phyloP scores from a whole-genome alignment of 2,329 filamentous ascomycete species.

The Colletotrichum sp. region DNA sequence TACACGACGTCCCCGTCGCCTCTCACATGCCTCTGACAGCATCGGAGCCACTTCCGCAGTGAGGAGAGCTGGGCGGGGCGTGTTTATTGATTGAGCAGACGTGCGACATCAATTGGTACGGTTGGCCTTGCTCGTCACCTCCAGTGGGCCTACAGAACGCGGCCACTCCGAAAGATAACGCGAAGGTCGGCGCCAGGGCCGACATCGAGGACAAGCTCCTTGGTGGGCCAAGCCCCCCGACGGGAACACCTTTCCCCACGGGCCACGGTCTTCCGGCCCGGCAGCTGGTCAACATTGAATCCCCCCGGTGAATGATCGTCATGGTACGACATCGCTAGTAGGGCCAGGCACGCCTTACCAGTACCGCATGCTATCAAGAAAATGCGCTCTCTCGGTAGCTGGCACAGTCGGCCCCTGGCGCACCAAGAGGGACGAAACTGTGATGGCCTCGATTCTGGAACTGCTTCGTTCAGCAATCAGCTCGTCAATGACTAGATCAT shows the following conservation, averaged over 20 bases:
- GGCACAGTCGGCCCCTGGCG: neutral
- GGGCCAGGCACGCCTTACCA: neutral
- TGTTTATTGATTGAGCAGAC: neutral
- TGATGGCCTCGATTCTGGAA: neutral
- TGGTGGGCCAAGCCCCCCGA: neutral
- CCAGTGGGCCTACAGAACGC: neutral
- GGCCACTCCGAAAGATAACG: neutral
- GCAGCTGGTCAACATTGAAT: neutral
- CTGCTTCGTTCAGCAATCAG: neutral
- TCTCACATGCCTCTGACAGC: neutral
- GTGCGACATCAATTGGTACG: conserved; percentile 2
- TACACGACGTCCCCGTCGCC: neutral
- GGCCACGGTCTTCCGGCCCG: neutral
- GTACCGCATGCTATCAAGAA: neutral
- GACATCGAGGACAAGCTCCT: neutral
- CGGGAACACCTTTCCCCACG: neutral
- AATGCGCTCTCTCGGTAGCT: neutral
- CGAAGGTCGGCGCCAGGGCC: neutral
- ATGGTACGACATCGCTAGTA: neutral
- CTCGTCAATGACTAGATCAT: neutral
- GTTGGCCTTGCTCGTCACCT: neutral
- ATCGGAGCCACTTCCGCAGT: neutral
- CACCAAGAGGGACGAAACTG: neutral
- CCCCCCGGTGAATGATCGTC: neutral
- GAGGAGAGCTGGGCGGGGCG: neutral